Evolutionary conservation across 2,329 filamentous ascomycete species (phyloP), one percentile per base, ranked within the genome.

Genomic region (Karstenula rhodostoma): DNA sequence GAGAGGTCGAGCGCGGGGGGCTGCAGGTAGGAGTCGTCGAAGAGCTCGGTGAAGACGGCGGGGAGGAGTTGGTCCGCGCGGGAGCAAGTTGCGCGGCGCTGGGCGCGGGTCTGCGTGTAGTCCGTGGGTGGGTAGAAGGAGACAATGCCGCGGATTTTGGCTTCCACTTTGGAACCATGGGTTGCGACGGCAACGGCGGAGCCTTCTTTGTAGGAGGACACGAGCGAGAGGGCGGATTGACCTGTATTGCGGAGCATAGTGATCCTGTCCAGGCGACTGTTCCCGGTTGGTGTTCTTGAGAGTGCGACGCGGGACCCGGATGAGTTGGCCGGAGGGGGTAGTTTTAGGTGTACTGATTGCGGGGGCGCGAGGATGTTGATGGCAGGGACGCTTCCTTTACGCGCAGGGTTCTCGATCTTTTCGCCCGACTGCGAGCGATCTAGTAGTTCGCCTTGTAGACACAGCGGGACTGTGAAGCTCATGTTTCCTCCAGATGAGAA

Each of bases 401-500:
- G 70, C 17, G 65, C 67, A 2, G 57, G 57, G 54, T 74, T 69
- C 49, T 69, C 58, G 42, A 76, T 76, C 44, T 65, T 66, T 5
- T 67, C 56, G 22, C 74, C 74, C 6, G 70, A 71, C 12, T 65
- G 60, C 8, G 71, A 71, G 19, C 71, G 65, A 22, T 76, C 74
- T 33, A 76, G 69, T 13, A 81, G 68, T 61, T 83, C 80, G 59
- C 84, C 82, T 56, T 84, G 83, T 2, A 89, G 74, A 17, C 86
- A 83, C 32, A 89, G 73, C 0, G 87, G 86, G 1, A 89, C 86
- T 0, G 86, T 86, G 63, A 89, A 85, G 43, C 83, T 82, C 75
- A 89, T 83, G 71, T 89, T 89, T 22, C 83, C 87, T 3, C 87
- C 87, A 0, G 86, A 86, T 1, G 85, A 88, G 76, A 90, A 90